Percentiles rank a stretch among this genome's conserved stretches.
Evolutionary conservation across 2,329 filamentous ascomycete genomes (phyloP).

Genomic region (Monilinia fructicola): DNA sequence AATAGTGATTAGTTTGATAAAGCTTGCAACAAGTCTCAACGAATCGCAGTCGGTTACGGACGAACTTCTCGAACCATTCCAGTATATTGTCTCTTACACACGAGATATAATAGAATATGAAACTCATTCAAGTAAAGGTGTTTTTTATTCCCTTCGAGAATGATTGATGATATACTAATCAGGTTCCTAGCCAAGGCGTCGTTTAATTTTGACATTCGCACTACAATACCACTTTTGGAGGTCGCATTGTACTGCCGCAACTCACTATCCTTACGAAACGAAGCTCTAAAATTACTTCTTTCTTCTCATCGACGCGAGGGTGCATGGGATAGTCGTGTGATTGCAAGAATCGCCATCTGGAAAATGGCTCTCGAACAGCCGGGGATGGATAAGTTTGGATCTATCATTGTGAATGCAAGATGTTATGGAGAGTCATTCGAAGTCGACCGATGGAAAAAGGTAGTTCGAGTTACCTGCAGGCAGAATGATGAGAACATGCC

Average conservation of each 20-base stretch:
- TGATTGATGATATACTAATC: not conserved
- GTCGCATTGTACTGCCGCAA: slow-evolving; percentile 65
- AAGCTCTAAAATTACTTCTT: slow-evolving; percentile 60
- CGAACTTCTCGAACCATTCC: slow-evolving; percentile 8
- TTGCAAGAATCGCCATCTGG: slow-evolving; percentile 32
- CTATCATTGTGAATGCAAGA: slow-evolving; percentile 28
- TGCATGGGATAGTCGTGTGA: slow-evolving; percentile 57
- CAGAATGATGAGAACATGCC: slow-evolving; percentile 20
- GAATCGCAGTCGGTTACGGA: slow-evolving; percentile 11
- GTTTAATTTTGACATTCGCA: slow-evolving; percentile 42
- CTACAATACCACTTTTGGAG: slow-evolving; percentile 62
- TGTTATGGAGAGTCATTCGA: slow-evolving; percentile 30
- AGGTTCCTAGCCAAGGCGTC: not conserved
- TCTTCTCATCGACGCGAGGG: slow-evolving; percentile 63
- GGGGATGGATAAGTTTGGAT: slow-evolving; percentile 26
- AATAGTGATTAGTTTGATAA: not conserved
- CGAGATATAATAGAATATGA: slow-evolving; percentile 16
- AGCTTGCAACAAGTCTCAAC: slow-evolving; percentile 22
- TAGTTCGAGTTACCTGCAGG: slow-evolving; percentile 26
- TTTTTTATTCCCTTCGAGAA: not conserved
- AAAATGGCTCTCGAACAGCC: slow-evolving; percentile 36
- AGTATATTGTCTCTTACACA: slow-evolving; percentile 13
- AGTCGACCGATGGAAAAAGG: slow-evolving; percentile 26
- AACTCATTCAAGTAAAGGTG: not conserved
- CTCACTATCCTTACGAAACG: slow-evolving; percentile 50